Percentiles rank a stretch among this genome's conserved stretches.
Conservation (phyloP, 805 yeast species). For the Yamadazyma endophytica region DNA sequence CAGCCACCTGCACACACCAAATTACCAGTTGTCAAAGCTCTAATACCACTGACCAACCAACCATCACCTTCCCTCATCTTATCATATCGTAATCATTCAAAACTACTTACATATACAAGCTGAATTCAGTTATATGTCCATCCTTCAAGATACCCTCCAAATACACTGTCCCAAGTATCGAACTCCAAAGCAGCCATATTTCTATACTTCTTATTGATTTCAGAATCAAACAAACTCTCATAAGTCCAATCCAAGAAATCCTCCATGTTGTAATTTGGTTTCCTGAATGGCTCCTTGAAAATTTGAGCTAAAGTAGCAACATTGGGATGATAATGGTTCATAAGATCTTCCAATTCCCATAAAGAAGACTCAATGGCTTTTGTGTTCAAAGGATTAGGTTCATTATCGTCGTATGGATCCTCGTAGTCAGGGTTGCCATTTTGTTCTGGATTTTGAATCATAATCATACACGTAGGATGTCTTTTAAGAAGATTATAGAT, state of each 20-base stretch:
- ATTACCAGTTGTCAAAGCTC: too few relatives aligned
- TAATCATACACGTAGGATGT: constrained; percentile 91
- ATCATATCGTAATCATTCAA: too few relatives aligned
- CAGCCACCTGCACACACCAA: too few relatives aligned
- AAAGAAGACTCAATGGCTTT: constrained; percentile 79
- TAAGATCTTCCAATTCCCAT: constrained; percentile 85
- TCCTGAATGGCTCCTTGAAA: constrained; percentile 84
- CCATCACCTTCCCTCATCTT: too few relatives aligned
- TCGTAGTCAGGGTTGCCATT: constrained; percentile 17
- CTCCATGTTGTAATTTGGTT: constrained; percentile 82
- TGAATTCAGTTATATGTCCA: too few relatives aligned
- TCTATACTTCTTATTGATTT: constrained; percentile 59
- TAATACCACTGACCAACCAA: too few relatives aligned
- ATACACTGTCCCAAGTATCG: constrained; percentile 46
- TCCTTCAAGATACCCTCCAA: constrained; percentile 24
- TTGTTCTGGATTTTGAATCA: constrained; percentile 58
- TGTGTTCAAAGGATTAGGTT: constrained; percentile 72
- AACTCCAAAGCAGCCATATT: constrained; percentile 76
- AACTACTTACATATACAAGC: constrained; percentile 12
- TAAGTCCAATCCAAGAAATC: constrained; percentile 94
- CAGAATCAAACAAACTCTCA: constrained; percentile 58
- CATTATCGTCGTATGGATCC: constrained; percentile 68
- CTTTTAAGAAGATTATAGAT: constrained; percentile 82
- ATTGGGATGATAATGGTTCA: constrained; percentile 90
- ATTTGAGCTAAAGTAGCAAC: constrained; percentile 89